Evolutionary conservation across 176 grass and related monocot genomes (phyloP).

Genomic region (Hsuehochloa calcarea): DNA sequence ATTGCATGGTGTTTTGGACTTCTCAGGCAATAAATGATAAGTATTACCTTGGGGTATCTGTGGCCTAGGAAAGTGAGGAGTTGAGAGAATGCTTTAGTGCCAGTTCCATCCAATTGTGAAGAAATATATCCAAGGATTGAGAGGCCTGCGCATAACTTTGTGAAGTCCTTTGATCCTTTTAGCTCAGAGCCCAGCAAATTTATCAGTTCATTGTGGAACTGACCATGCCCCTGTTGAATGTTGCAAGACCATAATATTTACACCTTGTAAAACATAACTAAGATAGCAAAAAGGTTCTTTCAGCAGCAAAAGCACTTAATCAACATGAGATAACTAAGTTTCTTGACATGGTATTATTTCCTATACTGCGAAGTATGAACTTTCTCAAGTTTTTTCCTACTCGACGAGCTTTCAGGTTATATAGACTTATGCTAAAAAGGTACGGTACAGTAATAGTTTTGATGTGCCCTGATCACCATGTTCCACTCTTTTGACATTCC

Average conservation of each 20-base stretch:
- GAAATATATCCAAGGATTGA: constrained; percentile 91
- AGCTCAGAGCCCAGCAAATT: constrained; percentile 62
- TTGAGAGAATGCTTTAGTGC: constrained; percentile 69
- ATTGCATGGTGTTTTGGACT: background rate
- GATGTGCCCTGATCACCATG: background rate
- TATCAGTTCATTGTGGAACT: constrained; percentile 65
- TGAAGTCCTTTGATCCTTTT: constrained; percentile 82
- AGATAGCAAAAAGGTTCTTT: background rate
- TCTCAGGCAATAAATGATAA: constrained; percentile 1
- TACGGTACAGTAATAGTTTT: background rate
- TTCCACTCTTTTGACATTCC: background rate
- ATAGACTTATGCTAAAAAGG: background rate
- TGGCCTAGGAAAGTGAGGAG: constrained; percentile 78
- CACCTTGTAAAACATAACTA: constrained; percentile 21
- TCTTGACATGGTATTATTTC: constrained; percentile 8
- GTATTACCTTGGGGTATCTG: constrained; percentile 85
- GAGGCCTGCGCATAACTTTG: constrained; percentile 74
- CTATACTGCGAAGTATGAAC: background rate
- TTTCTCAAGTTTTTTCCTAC: constrained; percentile 14
- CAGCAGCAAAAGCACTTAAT: background rate
- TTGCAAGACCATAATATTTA: constrained; percentile 21
- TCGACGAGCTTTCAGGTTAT: constrained; percentile 1
- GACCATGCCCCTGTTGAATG: constrained; percentile 46
- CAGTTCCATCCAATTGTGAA: constrained; percentile 50
- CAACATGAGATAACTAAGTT: constrained; percentile 6